Percentiles rank a stretch among this genome's conserved stretches.
Conservation (phyloP, 495 filamentous ascomycete species). For the Geopyxis carbonaria region DNA sequence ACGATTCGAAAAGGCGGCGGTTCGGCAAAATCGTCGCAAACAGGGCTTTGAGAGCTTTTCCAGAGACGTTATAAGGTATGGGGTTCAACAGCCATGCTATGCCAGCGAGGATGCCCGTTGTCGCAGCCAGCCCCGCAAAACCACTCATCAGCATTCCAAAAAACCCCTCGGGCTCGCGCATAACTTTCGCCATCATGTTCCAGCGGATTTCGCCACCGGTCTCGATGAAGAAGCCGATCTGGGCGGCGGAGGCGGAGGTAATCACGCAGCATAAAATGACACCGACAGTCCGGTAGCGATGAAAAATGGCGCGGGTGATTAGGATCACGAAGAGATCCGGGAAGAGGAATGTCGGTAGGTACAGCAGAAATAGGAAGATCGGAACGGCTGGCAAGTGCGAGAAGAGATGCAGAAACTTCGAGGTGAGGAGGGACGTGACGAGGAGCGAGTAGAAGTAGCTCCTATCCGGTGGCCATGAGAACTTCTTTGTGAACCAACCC, state of each 20-base stretch:
- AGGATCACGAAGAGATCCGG: conserved; percentile 28
- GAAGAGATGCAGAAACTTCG: no score
- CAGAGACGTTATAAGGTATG: no score
- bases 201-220: conserved; percentile 31
- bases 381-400: no score
- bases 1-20: no score
- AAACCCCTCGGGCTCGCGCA: conserved; percentile 30
- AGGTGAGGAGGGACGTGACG: no score
- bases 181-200: conserved; percentile 28
- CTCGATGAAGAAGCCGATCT: conserved; percentile 32
- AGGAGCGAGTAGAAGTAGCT: no score
- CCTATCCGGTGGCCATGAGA: no score
- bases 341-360: conserved; percentile 27
- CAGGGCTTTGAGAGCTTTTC: no score
- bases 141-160: conserved; percentile 30
- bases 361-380: no score
- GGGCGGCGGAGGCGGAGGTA: conserved; percentile 26
- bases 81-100: no score
- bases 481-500: no score
- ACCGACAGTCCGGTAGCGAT: conserved; percentile 22
- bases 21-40: no score
- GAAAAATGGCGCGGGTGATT: conserved; percentile 22
- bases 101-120: conserved; percentile 27
- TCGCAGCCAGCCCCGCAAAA: conserved; percentile 27
- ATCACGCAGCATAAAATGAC: conserved; percentile 28